phyloP scores from a whole-genome alignment of 164 flowering plant species.

The Aristolochia californica region DNA sequence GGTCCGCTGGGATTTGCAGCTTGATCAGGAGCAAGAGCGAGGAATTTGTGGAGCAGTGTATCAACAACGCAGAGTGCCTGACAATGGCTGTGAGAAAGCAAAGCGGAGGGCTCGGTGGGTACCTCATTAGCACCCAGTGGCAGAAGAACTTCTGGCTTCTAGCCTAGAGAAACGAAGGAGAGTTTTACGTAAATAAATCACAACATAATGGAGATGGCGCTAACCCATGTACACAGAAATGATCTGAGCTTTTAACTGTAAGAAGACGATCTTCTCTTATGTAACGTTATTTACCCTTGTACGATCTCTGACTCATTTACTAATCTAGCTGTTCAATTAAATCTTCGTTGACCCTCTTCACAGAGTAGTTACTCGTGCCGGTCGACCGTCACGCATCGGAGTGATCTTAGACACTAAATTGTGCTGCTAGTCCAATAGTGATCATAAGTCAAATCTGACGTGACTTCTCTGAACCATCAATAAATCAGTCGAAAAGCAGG shows the following conservation, averaged over 20 bases:
- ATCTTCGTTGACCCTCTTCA: too few relatives aligned
- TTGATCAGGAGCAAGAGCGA: constrained; percentile 43
- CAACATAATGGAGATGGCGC: not conserved
- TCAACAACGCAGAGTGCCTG: constrained; percentile 61
- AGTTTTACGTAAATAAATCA: not conserved
- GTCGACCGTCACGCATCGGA: too few relatives aligned
- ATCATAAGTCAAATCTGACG: too few relatives aligned
- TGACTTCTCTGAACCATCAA: too few relatives aligned
- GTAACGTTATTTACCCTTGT: too few relatives aligned
- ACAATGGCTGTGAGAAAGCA: constrained; percentile 78
- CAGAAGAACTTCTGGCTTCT: constrained; percentile 89
- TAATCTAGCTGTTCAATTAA: too few relatives aligned
- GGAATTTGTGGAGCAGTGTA: constrained; percentile 75
- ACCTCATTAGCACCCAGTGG: constrained; percentile 84
- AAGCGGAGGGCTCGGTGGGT: constrained; percentile 67
- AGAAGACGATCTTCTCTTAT: too few relatives aligned
- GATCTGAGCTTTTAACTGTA: not conserved
- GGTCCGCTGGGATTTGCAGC: constrained; percentile 24
- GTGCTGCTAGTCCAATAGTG: too few relatives aligned
- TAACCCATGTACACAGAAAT: not conserved
- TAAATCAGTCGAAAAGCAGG: too few relatives aligned
- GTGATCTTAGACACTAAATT: too few relatives aligned
- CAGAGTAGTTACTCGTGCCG: too few relatives aligned
- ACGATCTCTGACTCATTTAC: too few relatives aligned
- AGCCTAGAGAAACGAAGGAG: constrained; percentile 8